Evolutionary conservation across 2,329 filamentous ascomycete genomes (phyloP), one percentile per base, ranked within the genome.

Genomic region (Paecilomyces sp.): DNA sequence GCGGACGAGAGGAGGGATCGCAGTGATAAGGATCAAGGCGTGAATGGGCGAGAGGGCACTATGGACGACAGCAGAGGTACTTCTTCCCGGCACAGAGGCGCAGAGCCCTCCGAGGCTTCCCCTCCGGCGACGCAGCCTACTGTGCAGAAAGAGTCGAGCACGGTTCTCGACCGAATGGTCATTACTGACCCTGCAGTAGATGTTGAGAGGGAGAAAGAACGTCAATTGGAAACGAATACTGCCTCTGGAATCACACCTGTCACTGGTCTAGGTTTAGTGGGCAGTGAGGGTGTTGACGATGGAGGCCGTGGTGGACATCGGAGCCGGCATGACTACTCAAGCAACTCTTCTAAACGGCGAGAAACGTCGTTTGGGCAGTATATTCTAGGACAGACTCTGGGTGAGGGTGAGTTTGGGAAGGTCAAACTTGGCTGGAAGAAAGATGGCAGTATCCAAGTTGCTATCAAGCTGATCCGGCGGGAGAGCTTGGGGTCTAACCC

Each of bases 341-440:
- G 72, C 59, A 75, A 74, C 54, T 62, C 69, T 15, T 77, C 79
- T 22, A 77, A 79, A 31, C 77, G 82, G 61, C 96, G 95, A 79
- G 86, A 89, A 64, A 92, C 89, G 51, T 92, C 91, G 65, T 97
- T 99, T 72, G 93, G 93, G 61, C 92, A 97, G 64, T 99, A 97
- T 75, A 91, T 96, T 62, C 83, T 99, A 3, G 94, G 94, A 36
- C 93, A 96, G 74, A 97, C 93, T 2, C 88, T 99, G 56, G 94
- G 94, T 56, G 94, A 99, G 79, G 94, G 94, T 63, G 94, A 99
- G 76, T 99, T 99, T 73, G 94, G 94, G 65, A 99, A 99, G 74
- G 94, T 99, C 68, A 97, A 97, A 76, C 86, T 97, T 70, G 94
- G 94, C 28, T 99, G 94, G 94, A 97, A 97, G 76, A 90, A 91